Conservation (phyloP, 768 basidiomycete genomes). For the Lactarius hengduanensis region DNA sequence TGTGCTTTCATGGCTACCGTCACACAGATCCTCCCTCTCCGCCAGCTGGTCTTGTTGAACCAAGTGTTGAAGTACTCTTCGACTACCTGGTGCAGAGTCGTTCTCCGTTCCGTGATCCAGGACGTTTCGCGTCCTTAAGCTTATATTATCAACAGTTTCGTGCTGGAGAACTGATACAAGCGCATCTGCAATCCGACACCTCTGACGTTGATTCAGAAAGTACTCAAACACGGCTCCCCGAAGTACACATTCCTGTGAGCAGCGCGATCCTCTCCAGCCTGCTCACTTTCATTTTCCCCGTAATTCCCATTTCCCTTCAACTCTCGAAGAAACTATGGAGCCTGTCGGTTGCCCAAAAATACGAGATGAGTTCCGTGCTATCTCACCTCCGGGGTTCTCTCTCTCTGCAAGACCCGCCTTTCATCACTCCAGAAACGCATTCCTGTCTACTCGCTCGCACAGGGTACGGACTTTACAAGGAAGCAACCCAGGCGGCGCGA, state of each 20-base stretch:
- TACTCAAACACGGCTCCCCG: not conserved
- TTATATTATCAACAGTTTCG: constrained; percentile 44
- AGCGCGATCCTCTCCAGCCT: constrained; percentile 1
- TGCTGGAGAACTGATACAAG: constrained; percentile 31
- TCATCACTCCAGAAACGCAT: not conserved
- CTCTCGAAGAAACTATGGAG: constrained; percentile 3
- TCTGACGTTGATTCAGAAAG: not conserved
- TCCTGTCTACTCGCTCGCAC: not conserved
- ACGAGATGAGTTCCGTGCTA: constrained; percentile 4
- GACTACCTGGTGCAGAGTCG: constrained; percentile 41
- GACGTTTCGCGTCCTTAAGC: constrained; percentile 45
- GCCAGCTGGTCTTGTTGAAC: not conserved
- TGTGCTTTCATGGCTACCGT: not conserved
- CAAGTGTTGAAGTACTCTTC: not conserved
- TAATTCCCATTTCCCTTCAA: not conserved
- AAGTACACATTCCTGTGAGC: not conserved
- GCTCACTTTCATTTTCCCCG: not conserved
- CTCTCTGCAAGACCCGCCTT: not conserved
- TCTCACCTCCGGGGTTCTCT: constrained; percentile 2
- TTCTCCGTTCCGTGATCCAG: constrained; percentile 44
- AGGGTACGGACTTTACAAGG: not conserved
- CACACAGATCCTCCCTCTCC: not conserved
- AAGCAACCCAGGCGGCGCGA: constrained; percentile 3
- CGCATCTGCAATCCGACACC: not conserved
- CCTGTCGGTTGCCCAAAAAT: constrained; percentile 17